Percentiles rank a stretch among this genome's conserved stretches.
Evolutionary conservation across 768 basidiomycete genomes (phyloP).

Genomic region (Sarcomyxa edulis): DNA sequence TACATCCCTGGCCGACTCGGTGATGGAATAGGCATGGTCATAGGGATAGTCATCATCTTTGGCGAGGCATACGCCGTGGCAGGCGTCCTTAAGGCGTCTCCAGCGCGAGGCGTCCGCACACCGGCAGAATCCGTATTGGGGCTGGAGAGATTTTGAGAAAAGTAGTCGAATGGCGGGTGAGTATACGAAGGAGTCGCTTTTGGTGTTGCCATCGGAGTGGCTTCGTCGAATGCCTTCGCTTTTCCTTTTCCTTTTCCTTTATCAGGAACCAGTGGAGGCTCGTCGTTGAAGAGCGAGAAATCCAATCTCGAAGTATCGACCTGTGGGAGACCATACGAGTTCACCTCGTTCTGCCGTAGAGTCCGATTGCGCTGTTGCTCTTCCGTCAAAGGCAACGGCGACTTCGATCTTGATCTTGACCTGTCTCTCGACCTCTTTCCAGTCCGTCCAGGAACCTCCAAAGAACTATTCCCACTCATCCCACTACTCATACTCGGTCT

Average conservation of each 20-base stretch:
- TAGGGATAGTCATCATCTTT: constrained; percentile 10
- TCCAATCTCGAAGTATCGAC: constrained; percentile 27
- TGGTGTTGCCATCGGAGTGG: too few relatives aligned
- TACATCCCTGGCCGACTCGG: constrained; percentile 44
- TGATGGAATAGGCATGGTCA: constrained; percentile 6
- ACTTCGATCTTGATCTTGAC: too few relatives aligned
- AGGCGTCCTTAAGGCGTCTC: constrained; percentile 3
- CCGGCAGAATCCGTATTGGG: constrained; percentile 14
- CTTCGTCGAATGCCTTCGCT: too few relatives aligned
- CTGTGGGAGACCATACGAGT: constrained; percentile 16
- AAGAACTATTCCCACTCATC: constrained; percentile 1
- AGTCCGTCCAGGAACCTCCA: too few relatives aligned
- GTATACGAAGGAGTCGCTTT: background rate
- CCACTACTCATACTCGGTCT: constrained; percentile 6
- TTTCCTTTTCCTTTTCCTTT: constrained; percentile 21
- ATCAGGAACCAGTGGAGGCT: too few relatives aligned
- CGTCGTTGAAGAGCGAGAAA: constrained; percentile 24
- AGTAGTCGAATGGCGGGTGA: constrained; percentile 7
- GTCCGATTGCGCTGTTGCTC: background rate
- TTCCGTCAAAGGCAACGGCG: too few relatives aligned
- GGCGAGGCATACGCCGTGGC: too few relatives aligned
- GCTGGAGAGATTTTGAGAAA: constrained; percentile 9
- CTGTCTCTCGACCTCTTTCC: too few relatives aligned
- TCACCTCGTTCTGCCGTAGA: too few relatives aligned
- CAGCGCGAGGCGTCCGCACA: constrained; percentile 9